These are phyloP conservation scores for Botrytis cinerea DNA, from an alignment of 2,329 filamentous ascomycete species.

Conservation along the genomic window DNA sequence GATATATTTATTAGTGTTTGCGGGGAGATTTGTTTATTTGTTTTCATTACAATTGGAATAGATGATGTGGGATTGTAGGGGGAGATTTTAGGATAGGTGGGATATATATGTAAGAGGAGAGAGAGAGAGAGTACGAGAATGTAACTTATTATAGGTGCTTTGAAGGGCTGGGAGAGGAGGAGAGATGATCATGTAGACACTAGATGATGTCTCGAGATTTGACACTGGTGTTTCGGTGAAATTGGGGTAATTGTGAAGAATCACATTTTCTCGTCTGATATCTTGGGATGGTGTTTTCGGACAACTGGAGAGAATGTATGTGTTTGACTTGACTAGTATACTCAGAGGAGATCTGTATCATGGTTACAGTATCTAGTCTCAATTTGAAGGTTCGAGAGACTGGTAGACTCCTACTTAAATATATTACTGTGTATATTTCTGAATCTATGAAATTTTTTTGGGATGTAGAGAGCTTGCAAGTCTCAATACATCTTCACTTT, in stretches of 20 bases:
- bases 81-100: no score
- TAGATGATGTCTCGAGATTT: background rate
- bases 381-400: background rate
- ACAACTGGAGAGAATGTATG: background rate
- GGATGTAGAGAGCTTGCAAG: background rate
- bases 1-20: no score
- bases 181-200: background rate
- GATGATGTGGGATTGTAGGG: no score
- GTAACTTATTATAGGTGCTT: background rate
- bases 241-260: background rate
- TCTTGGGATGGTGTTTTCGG: background rate
- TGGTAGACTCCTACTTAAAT: background rate
- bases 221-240: background rate
- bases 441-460: background rate
- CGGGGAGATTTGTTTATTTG: no score
- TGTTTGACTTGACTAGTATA: background rate
- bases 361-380: background rate
- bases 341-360: background rate
- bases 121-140: background rate
- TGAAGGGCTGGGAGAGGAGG: background rate
- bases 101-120: no score
- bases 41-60: no score
- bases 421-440: background rate
- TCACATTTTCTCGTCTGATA: background rate
- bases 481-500: background rate